Conservation (phyloP, 179 eudicot genomes). For the Spergularia azorica region DNA sequence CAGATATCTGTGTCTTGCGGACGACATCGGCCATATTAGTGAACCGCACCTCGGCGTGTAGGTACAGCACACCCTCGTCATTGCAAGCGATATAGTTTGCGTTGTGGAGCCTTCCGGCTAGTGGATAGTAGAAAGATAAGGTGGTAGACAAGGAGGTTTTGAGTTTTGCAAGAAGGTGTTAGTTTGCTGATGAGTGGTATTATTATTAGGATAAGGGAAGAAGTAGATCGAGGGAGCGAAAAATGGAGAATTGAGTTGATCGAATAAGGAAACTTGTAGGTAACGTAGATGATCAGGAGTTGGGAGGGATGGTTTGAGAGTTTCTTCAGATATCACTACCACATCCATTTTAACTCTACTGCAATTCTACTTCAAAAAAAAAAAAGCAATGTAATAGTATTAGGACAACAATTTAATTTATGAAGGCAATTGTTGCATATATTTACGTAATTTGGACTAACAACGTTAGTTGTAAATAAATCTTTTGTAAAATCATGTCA, state of each 20-base stretch:
- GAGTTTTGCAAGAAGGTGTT: neutral
- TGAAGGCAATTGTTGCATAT: too few species aligned
- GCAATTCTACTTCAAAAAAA: too few species aligned
- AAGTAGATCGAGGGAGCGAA: conserved; percentile 6
- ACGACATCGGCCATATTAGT: neutral
- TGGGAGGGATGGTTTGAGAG: conserved; percentile 7
- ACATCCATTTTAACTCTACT: neutral
- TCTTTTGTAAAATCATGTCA: too few species aligned
- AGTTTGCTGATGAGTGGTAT: neutral
- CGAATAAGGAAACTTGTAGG: conserved; percentile 3
- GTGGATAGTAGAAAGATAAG: conserved; percentile 4
- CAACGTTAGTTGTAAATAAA: too few species aligned
- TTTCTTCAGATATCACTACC: conserved; percentile 3
- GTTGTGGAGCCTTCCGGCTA: conserved; percentile 1
- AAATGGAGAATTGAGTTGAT: conserved; percentile 12
- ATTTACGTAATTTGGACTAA: too few species aligned
- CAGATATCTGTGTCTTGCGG: neutral
- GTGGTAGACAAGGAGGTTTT: neutral
- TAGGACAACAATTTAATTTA: too few species aligned
- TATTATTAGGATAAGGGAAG: neutral
- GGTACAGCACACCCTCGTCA: conserved; percentile 8
- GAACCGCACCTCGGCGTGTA: conserved; percentile 1
- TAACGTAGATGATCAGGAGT: conserved; percentile 17
- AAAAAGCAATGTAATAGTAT: too few species aligned
- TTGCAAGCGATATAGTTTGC: conserved; percentile 1